phyloP scores from a whole-genome alignment of 2,329 filamentous ascomycete genomes.

The Colletotrichum sp. region DNA sequence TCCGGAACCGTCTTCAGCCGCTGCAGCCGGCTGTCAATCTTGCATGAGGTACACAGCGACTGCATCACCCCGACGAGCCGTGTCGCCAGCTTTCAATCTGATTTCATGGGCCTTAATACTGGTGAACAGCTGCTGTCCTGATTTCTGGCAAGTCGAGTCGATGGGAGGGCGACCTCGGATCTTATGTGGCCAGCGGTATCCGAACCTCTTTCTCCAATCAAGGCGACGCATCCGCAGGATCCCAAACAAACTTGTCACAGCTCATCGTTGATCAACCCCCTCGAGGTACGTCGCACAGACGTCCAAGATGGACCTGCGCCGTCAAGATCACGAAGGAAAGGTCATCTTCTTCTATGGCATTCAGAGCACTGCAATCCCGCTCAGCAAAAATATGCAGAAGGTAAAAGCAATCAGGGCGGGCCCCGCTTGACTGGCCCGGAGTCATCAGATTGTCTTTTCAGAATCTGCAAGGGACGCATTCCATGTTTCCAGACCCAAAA shows the following conservation, averaged over 20 bases:
- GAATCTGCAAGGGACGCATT: conserved; percentile 13
- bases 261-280: conserved; percentile 8
- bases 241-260: conserved; percentile 20
- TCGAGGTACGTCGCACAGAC: conserved; percentile 6
- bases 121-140: background rate
- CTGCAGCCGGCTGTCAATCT: conserved; percentile 8
- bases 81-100: background rate
- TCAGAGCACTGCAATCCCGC: background rate
- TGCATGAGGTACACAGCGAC: conserved; percentile 3
- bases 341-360: background rate
- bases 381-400: background rate
- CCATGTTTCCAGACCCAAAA: background rate
- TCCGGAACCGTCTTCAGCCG: conserved; percentile 5
- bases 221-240: background rate
- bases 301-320: background rate
- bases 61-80: background rate
- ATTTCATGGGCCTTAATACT: background rate
- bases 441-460: background rate
- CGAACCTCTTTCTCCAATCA: background rate
- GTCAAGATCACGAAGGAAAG: background rate
- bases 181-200: background rate
- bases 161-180: background rate
- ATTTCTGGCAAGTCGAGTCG: background rate
- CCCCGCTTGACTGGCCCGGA: background rate
- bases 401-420: background rate